Evolutionary conservation across 2,329 filamentous ascomycete species (phyloP), one percentile per base, ranked within the genome.

Genomic region (Cercospora sojina): DNA sequence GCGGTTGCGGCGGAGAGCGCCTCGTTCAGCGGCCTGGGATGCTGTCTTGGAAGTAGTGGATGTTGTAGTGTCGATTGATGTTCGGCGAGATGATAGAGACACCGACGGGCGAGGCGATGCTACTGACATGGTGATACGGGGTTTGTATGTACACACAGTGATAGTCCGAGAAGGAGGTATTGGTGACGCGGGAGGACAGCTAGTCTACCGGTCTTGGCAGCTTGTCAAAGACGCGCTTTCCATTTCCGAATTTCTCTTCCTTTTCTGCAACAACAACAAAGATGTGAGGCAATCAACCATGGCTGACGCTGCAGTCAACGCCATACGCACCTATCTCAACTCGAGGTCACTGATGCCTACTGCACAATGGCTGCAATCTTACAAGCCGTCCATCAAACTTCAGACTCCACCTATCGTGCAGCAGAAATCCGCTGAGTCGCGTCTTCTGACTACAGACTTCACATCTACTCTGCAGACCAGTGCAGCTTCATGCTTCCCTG

Each of bases 381-480:
- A 94, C 75, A 76, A 90, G 66, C 79, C 85, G 9, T 82, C 84
- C 16, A 85, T 82, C 59, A 79, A 81, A 78, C 79, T 85, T 71
- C 76, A 77, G 43, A 88, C 87, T 1, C 89, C 91, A 0, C 79
- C 93, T 1, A 86, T 88, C 29, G 90, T 90, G 3, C 84, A 96
- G 20, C 83, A 91, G 64, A 91, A 92, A 68, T 95, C 93, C 2
- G 91, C 91, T 41, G 88, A 91, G 70, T 90, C 93, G 72, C 92
- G 92, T 62, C 83, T 98, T 10, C 86, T 97, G 5, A 86, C 89
- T 31, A 86, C 89, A 41, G 91, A 97, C 80, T 86, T 98, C 69
- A 89, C 90, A 1, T 80, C 82, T 3, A 85, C 89, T 0, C 79
- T 89, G 7, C 71, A 73, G 35, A 27, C 59, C 13, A 82, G 18